Evolutionary conservation across 2,329 filamentous ascomycete genomes (phyloP), one percentile per base, ranked within the genome.

Genomic region (Aspergillus caelatus): DNA sequence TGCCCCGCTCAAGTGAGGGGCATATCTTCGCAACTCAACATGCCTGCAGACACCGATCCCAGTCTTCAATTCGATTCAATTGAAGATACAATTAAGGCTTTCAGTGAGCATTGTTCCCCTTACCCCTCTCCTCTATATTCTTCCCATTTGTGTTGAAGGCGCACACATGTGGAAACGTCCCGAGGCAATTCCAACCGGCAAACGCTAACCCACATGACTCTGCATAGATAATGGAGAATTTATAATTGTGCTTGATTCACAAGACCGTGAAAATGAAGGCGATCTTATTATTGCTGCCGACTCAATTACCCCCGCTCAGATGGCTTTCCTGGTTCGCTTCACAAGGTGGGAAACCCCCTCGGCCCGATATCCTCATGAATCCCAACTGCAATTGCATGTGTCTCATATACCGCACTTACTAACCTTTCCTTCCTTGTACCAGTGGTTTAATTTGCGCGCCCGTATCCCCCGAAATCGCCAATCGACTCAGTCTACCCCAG

Each of bases 261-360:
- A 93, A 68, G 88, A 89, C 66, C 94, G 95, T 79, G 95, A 99
- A 80, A 99, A 99, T 79, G 95, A 99, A 85, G 95, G 94, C 79
- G 95, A 99, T 82, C 88, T 99, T 56, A 97, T 98, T 79, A 96
- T 98, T 75, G 92, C 95, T 69, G 94, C 93, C 66, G 84, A 93
- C 70, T 86, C 91, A 73, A 82, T 97, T 68, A 97, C 94, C 10
- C 85, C 93, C 28, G 86, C 91, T 68, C 94, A 98, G 81, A 96
- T 96, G 89, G 92, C 93, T 72, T 99, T 97, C 84, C 90, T 99
- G 86, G 88, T 99, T 78, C 92, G 93, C 73, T 88, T 97, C 83
- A 91, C 91, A 45, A 93, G 81, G 81, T 83, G 72, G 60, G 69
- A 56, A 32, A 16, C 43, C 14, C n/a, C 9, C 52, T 36, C 30